These are phyloP conservation scores for Coleophoma cylindrospora DNA, from an alignment of 2,329 filamentous ascomycete genomes.

Conservation along the genomic window DNA sequence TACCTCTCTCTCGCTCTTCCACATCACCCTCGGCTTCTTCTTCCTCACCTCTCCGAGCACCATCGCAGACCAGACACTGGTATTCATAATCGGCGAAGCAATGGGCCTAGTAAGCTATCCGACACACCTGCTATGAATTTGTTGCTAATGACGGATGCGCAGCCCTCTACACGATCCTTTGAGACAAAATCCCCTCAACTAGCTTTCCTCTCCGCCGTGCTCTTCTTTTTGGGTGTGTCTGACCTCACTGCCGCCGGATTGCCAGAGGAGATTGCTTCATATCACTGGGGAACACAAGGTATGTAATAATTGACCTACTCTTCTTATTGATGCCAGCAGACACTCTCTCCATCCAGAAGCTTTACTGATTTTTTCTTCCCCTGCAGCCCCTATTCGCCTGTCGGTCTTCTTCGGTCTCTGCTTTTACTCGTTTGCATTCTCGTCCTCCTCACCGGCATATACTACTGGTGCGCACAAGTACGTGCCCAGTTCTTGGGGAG, in stretches of 20 bases:
- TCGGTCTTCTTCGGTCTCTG: conserved; percentile 56
- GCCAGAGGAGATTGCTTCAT: conserved; percentile 58
- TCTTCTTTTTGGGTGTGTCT: conserved; percentile 53
- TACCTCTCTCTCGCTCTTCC: conserved; percentile 75
- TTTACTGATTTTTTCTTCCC: too few species aligned
- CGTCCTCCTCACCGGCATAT: conserved; percentile 44
- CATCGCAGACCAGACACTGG: conserved; percentile 73
- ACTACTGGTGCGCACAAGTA: conserved; percentile 28
- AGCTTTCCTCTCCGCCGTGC: conserved; percentile 66
- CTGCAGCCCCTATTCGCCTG: conserved; percentile 56
- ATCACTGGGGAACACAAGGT: conserved; percentile 63
- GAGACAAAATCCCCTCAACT: conserved; percentile 64
- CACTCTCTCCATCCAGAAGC: too few species aligned
- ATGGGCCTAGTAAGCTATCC: conserved; percentile 65
- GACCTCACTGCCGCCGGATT: conserved; percentile 64
- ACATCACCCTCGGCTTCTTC: conserved; percentile 78
- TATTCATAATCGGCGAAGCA: conserved; percentile 76
- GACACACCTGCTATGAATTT: not conserved
- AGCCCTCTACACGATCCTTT: conserved; percentile 65
- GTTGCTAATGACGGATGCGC: not conserved
- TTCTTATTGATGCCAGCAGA: conserved; percentile 47
- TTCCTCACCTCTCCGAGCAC: conserved; percentile 69
- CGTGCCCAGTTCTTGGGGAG: conserved; percentile 44
- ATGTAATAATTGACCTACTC: conserved; percentile 35
- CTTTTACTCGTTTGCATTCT: conserved; percentile 61